Base-by-base conservation (phyloP, 2,329 filamentous ascomycete species). In the Madurella fahalii region DNA sequence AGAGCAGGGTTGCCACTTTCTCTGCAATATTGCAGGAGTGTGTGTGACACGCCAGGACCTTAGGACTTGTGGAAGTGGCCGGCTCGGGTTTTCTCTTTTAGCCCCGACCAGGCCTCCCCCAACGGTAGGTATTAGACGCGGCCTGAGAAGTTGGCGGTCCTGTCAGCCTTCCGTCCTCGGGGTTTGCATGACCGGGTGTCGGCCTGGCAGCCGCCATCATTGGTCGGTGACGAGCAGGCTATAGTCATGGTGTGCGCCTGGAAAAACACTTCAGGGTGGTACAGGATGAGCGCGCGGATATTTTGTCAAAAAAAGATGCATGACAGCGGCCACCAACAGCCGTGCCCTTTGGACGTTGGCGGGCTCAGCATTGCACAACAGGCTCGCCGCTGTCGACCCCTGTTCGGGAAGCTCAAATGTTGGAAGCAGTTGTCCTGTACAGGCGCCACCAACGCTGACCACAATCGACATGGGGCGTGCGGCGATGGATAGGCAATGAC, bases 201-300 rank as follows among this genome's bases (percentile, higher is more conserved):
- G 16, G n/a, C 32, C 44, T 39, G 53, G 37, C 45, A 20, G 48
- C 31, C 41, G 34, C 42, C 37, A 42, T 42, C 44, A 63, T 62
- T 63, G 62, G 62, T 43, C 45, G 43, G 47, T 50, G 50, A 47
- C 42, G 25, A 55, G 56, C 50, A 57, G 59, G 54, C 54, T 58
- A 56, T 52, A 47, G 52, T 51, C 48, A 39, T 55, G 59, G 47
- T 60, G 57, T 60, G 51, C 50, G 58, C 52, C 53, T 61, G 59
- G 42, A 50, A 60, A 57, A 43, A 31, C 56, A 46, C 31, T 45
- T 59, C n/a, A 53, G 54, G 62, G 62, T 64, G 12, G 54, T 20
- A 64, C 61, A 61, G 50, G 48, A 56, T 32, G 44, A 61, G 55
- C n/a, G 63, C 50, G 50, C 56, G 54, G 58, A 60, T 60, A 57